A percentile compares a stretch with the other conserved stretches of the same genome.
phyloP scores from a whole-genome alignment of 352 stramenopile species.

The Phytophthora lateralis region DNA sequence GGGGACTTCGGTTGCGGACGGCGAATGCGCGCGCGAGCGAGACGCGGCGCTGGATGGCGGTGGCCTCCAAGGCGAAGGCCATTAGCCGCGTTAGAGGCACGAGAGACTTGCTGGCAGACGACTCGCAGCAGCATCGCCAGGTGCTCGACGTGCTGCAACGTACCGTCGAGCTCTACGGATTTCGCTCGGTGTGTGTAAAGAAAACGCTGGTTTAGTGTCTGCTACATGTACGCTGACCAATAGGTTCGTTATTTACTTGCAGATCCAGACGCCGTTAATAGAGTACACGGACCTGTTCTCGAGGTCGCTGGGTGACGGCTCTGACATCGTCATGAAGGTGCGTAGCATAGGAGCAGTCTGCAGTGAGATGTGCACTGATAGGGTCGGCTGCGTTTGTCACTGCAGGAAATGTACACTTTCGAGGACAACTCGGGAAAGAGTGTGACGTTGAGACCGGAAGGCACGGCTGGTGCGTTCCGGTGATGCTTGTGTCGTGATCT shows the following conservation, averaged over 20 bases:
- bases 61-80: constrained; percentile 32
- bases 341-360: not conserved
- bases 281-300: constrained; percentile 89
- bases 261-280: constrained; percentile 87
- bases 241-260: not conserved
- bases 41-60: constrained; percentile 32
- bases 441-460: constrained; percentile 84
- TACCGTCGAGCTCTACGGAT: constrained; percentile 74
- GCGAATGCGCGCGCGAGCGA: constrained; percentile 1
- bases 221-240: not conserved
- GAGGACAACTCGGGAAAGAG: constrained; percentile 87
- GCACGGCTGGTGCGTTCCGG: constrained; percentile 62
- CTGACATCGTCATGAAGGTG: constrained; percentile 90
- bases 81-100: constrained; percentile 76
- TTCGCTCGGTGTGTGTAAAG: constrained; percentile 53
- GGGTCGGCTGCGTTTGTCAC: not conserved
- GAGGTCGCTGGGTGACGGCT: constrained; percentile 80
- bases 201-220: not conserved
- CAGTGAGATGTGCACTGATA: not conserved
- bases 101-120: constrained; percentile 68
- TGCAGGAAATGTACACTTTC: constrained; percentile 92
- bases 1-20: constrained; percentile 10
- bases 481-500: not conserved
- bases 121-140: constrained; percentile 66
- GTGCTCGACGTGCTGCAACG: constrained; percentile 63